Conservation (phyloP, 257 asterid species). For the Galeopsis tetrahit region DNA sequence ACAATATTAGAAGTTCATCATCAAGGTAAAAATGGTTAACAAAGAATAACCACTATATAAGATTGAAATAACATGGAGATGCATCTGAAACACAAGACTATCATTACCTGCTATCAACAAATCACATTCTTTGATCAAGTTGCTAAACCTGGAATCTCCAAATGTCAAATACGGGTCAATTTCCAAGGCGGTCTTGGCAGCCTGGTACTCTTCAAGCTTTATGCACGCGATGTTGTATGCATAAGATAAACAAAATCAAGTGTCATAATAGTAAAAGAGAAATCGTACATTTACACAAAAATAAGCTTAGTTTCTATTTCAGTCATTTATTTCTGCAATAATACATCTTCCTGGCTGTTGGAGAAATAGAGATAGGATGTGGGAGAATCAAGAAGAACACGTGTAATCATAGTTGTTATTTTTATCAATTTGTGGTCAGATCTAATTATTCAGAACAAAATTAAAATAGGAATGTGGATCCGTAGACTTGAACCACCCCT, state of each 20-base stretch:
- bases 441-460: background rate
- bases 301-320: background rate
- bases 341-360: background rate
- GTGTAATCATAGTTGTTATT: background rate
- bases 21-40: constrained; percentile 15
- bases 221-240: constrained; percentile 71
- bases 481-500: constrained; percentile 1
- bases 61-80: background rate
- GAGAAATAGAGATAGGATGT: background rate
- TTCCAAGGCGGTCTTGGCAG: constrained; percentile 89
- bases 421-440: background rate
- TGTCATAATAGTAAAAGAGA: constrained; percentile 4
- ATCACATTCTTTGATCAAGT: constrained; percentile 78
- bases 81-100: background rate
- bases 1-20: background rate
- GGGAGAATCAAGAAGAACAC: background rate
- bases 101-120: constrained; percentile 71
- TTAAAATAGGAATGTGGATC: background rate
- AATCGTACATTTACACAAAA: background rate
- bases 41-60: background rate
- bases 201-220: constrained; percentile 93
- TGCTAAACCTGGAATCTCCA: constrained; percentile 71
- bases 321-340: background rate
- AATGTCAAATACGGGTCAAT: constrained; percentile 77
- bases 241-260: constrained; percentile 12